A percentile compares a stretch with the other conserved stretches of the same genome.
phyloP scores from a whole-genome alignment of 2,329 filamentous ascomycete genomes.

The Cadophora luteo-olivacea region DNA sequence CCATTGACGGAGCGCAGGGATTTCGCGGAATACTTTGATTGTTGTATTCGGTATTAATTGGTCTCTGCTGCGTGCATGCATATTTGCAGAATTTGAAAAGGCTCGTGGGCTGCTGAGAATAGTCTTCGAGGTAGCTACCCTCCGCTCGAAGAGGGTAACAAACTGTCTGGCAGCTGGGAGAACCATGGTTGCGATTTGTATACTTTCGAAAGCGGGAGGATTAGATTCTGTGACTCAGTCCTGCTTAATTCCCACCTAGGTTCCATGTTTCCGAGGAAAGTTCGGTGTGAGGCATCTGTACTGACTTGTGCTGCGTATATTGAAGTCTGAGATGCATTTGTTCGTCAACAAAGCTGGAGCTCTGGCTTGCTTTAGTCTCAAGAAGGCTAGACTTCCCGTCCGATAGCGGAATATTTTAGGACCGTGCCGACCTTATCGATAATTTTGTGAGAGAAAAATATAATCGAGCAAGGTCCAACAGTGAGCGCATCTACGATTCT shows the following conservation, averaged over 20 bases:
- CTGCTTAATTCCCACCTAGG: constrained; percentile 33
- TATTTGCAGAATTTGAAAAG: constrained; percentile 27
- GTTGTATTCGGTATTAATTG: constrained; percentile 57
- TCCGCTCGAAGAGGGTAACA: constrained; percentile 9
- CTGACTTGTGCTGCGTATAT: constrained; percentile 43
- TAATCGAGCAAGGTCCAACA: constrained; percentile 10
- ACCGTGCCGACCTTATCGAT: constrained; percentile 32
- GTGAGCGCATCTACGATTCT: constrained; percentile 5
- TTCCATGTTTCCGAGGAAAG: constrained; percentile 35
- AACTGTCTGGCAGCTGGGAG: constrained; percentile 2
- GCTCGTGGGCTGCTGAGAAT: constrained; percentile 23
- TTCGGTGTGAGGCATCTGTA: constrained; percentile 40
- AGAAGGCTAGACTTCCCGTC: constrained; percentile 35
- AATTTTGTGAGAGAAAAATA: constrained; percentile 31
- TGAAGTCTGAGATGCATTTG: constrained; percentile 36
- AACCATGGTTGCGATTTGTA: constrained; percentile 21
- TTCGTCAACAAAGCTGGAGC: constrained; percentile 21
- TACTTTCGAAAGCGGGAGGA: not conserved
- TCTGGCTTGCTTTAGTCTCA: not conserved
- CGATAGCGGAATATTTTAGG: constrained; percentile 26
- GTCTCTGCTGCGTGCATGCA: constrained; percentile 31
- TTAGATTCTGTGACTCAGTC: not conserved
- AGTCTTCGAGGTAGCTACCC: constrained; percentile 10
- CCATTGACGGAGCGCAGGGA: constrained; percentile 73
- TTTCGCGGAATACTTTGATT: constrained; percentile 78